Evolutionary conservation across 1,139 yeast genomes (phyloP), one percentile per base, ranked within the genome.

Genomic region (Nakaseomyces nivariensis): DNA sequence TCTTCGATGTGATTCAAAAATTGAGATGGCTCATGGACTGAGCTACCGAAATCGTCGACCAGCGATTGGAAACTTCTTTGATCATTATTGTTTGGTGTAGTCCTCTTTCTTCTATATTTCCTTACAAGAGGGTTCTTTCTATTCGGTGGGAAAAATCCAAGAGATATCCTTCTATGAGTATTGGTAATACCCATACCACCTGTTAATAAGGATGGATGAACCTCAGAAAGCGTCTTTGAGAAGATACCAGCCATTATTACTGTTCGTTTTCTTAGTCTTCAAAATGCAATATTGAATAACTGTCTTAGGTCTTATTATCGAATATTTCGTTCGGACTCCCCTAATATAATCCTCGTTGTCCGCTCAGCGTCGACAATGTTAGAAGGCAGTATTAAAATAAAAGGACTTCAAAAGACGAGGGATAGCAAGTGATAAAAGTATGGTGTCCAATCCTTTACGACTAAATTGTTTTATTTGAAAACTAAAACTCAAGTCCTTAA

Each of bases 131-230:
- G 89, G 48, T 78, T 76, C 56, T 79, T 76, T 1, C 86, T 82
- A 43, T 85, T 78, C 0, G 89, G 88, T 1, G 88, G 87, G n/a
- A 83, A 76, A 62, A 79, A 83, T 6, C 74, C 73, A 41, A 75
- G 58, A 1, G 77, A 72, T 25, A 75, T 67, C 53, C 74, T 72
- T 50, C 79, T 62, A 48, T 68, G 72, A 3, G 71, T 65, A 50
- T 67, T 68, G 6, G 69, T 72, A 41, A 69, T 67, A 49, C 73
- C 73, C 58, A 68, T 64, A 48, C 73, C 72, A 48, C 65, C 64
- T 8, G 72, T 67, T 48, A 68, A 58, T 37, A 68, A 60, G 17
- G 63, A 61, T 9, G 71, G 68, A 43, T 67, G 70, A 4, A 68
- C 62, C 44, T 64, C 66, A 22, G 69, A 63, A 5, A 69, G 51